These are phyloP conservation scores for Ceratocystis papillata DNA, from an alignment of 2,329 filamentous ascomycete genomes.

Conservation along the genomic window DNA sequence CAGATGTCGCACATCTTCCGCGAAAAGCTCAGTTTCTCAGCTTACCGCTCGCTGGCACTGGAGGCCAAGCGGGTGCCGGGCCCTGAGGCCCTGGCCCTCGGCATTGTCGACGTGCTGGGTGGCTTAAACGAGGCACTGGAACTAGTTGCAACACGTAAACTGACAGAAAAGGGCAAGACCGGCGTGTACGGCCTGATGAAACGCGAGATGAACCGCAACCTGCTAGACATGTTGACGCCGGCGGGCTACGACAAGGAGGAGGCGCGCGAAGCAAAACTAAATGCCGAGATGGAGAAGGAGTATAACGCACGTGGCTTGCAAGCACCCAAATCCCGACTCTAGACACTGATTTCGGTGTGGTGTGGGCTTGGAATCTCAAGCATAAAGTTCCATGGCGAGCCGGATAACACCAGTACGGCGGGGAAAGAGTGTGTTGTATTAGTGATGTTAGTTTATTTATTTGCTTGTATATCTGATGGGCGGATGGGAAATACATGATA, in stretches of 20 bases:
- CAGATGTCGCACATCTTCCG: constrained; percentile 67
- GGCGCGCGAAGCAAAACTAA: constrained; percentile 36
- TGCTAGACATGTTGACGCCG: constrained; percentile 46
- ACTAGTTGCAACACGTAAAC: constrained; percentile 48
- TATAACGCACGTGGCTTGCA: constrained; percentile 26
- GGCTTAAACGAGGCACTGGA: constrained; percentile 51
- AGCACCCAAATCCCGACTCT: constrained; percentile 32
- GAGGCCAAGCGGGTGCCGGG: constrained; percentile 60
- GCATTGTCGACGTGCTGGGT: constrained; percentile 58
- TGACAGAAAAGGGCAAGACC: constrained; percentile 51
- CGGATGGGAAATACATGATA: not conserved
- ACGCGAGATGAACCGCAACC: constrained; percentile 62
- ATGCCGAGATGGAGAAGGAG: constrained; percentile 39
- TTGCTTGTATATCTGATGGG: not conserved
- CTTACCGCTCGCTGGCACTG: constrained; percentile 57
- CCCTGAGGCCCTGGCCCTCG: constrained; percentile 50
- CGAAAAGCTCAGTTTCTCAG: constrained; percentile 48
- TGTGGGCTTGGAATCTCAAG: not conserved
- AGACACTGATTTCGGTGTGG: not conserved
- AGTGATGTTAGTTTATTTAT: not conserved
- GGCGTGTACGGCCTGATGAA: constrained; percentile 63
- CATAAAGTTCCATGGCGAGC: not conserved
- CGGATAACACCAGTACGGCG: constrained; percentile 6
- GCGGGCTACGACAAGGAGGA: constrained; percentile 42
- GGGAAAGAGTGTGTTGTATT: not conserved